Percentiles rank a stretch among this genome's conserved stretches.
phyloP scores from a whole-genome alignment of 2,329 filamentous ascomycete species.

The Alternaria sp. region DNA sequence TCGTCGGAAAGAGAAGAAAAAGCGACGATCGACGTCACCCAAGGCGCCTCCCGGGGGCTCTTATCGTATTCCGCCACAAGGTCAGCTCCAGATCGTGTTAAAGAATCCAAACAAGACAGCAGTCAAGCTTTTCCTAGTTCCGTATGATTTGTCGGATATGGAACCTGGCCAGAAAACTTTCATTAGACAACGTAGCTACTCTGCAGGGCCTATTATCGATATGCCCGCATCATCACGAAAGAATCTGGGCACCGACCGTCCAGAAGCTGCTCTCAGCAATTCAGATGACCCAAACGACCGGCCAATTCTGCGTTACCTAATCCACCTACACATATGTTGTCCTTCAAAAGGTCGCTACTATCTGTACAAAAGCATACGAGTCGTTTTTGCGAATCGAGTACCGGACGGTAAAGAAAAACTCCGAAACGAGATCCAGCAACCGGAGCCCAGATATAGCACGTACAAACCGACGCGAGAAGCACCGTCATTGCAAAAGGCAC shows the following conservation, averaged over 20 bases:
- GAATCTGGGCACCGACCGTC: constrained; percentile 62
- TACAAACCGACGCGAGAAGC: constrained; percentile 74
- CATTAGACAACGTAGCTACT: constrained; percentile 92
- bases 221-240: constrained; percentile 62
- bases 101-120: constrained; percentile 99
- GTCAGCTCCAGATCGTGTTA: constrained; percentile 94
- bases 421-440: constrained; percentile 86
- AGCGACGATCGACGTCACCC: constrained; percentile 64
- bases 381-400: constrained; percentile 96
- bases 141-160: constrained; percentile 93
- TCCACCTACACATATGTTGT: constrained; percentile 93
- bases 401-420: constrained; percentile 95
- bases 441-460: constrained; percentile 84
- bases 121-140: constrained; percentile 93
- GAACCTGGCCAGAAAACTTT: constrained; percentile 95
- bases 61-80: constrained; percentile 92
- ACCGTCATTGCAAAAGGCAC: constrained; percentile 31
- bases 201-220: constrained; percentile 83
- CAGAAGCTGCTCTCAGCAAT: constrained; percentile 62
- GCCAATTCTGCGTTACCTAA: constrained; percentile 84
- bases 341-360: constrained; percentile 85
- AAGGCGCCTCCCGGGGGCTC: constrained; percentile 83
- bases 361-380: constrained; percentile 88
- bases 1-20: constrained; percentile 64
- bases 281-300: constrained; percentile 65